Evolutionary conservation across 805 yeast genomes (phyloP).

Genomic region (Lipomyces anomalus): DNA sequence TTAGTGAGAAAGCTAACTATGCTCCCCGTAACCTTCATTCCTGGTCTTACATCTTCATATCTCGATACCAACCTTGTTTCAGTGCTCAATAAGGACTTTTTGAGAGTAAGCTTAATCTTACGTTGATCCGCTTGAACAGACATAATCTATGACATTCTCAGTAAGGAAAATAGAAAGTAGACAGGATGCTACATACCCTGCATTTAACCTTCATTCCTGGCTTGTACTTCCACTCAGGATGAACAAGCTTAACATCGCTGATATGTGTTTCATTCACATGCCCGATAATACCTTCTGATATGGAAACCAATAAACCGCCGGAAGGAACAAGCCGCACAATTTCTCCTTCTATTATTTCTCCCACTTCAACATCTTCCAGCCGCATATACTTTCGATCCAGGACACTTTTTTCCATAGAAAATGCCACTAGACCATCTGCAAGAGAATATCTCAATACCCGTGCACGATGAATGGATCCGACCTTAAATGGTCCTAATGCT

Average conservation of each 20-base stretch:
- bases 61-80: slow-evolving; percentile 32
- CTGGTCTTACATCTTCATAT: slow-evolving; percentile 52
- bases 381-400: slow-evolving; percentile 62
- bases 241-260: slow-evolving; percentile 73
- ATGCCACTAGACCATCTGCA: slow-evolving; percentile 58
- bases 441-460: slow-evolving; percentile 67
- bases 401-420: slow-evolving; percentile 64
- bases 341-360: slow-evolving; percentile 53
- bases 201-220: slow-evolving; percentile 76
- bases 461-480: slow-evolving; percentile 66
- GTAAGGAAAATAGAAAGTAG: too few species aligned
- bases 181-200: too few species aligned
- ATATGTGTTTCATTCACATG: slow-evolving; percentile 69
- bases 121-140: slow-evolving; percentile 42
- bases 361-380: slow-evolving; percentile 67
- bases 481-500: slow-evolving; percentile 37
- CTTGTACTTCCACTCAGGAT: slow-evolving; percentile 90
- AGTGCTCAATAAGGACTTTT: slow-evolving; percentile 69
- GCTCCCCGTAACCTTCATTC: slow-evolving; percentile 59
- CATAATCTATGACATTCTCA: too few species aligned
- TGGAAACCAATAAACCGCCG: slow-evolving; percentile 60
- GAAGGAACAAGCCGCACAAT: slow-evolving; percentile 53
- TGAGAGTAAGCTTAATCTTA: slow-evolving; percentile 61
- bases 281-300: slow-evolving; percentile 63
- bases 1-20: slow-evolving; percentile 62